Conservation (phyloP, 1,284 basidiomycete species). For the Boletellus deceptivus region DNA sequence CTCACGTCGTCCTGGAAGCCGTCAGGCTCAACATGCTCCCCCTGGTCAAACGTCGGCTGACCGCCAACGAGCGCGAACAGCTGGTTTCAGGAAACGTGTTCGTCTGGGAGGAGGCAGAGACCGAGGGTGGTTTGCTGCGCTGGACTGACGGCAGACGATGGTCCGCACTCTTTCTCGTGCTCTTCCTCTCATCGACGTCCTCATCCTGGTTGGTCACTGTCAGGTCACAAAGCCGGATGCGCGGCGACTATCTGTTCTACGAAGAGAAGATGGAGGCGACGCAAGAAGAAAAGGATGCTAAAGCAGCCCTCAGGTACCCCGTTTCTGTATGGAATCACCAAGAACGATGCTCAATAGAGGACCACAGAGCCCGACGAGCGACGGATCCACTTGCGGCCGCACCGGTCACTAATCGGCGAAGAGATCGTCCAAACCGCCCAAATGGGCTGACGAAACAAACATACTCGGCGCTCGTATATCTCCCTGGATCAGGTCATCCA, state of each 20-base stretch:
- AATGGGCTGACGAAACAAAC: slow-evolving; percentile 78
- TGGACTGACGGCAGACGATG: slow-evolving; percentile 79
- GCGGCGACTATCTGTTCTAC: slow-evolving; percentile 77
- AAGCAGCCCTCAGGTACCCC: slow-evolving; percentile 64
- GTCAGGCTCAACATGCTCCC: slow-evolving; percentile 68
- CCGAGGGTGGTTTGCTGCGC: slow-evolving; percentile 69
- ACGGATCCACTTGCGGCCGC: slow-evolving; percentile 56
- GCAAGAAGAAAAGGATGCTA: slow-evolving; percentile 69
- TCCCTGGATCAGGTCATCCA: slow-evolving; percentile 52
- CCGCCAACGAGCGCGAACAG: slow-evolving; percentile 63
- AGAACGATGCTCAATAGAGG: slow-evolving; percentile 9
- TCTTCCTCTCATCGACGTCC: not conserved
- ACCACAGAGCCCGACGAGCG: slow-evolving; percentile 54
- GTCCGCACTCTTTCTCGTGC: slow-evolving; percentile 35
- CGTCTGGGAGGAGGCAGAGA: slow-evolving; percentile 81
- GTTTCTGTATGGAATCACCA: slow-evolving; percentile 5
- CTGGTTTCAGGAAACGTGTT: slow-evolving; percentile 71
- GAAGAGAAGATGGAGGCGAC: slow-evolving; percentile 78
- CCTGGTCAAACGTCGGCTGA: slow-evolving; percentile 65
- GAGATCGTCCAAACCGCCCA: slow-evolving; percentile 69
- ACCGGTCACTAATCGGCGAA: slow-evolving; percentile 59
- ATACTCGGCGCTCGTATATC: slow-evolving; percentile 68
- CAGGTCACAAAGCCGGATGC: slow-evolving; percentile 79
- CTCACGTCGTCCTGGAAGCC: slow-evolving; percentile 70
- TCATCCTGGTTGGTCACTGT: slow-evolving; percentile 1